These are phyloP conservation scores for Aspergillus carbonarius DNA, from an alignment of 2,329 filamentous ascomycete species.

Conservation along the genomic window DNA sequence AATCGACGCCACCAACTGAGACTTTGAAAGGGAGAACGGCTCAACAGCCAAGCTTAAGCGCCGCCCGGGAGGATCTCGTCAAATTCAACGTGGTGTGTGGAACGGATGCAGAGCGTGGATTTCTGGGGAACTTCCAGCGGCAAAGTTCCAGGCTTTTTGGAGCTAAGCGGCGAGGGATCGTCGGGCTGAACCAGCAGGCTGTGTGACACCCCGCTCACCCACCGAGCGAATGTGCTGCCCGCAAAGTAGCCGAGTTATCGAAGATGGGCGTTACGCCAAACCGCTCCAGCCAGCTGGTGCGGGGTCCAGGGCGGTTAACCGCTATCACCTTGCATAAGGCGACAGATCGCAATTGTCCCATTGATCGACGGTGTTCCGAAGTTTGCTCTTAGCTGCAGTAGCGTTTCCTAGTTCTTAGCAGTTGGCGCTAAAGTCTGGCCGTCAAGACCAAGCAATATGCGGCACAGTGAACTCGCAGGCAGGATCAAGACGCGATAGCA, in stretches of 20 bases:
- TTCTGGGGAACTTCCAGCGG: neutral
- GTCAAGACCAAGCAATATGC: neutral
- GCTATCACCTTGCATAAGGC: neutral
- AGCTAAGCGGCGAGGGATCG: neutral
- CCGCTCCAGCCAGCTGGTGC: neutral
- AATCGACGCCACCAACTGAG: neutral
- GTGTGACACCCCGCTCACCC: neutral
- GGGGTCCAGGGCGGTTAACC: neutral
- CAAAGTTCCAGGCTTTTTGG: neutral
- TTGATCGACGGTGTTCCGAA: neutral
- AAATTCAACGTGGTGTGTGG: neutral
- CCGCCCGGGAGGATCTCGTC: neutral
- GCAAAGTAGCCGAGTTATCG: neutral
- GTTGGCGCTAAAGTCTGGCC: neutral
- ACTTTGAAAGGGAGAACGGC: neutral
- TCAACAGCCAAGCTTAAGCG: neutral
- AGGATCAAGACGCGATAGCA: neutral
- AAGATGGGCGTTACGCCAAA: neutral
- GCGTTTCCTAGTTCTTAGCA: neutral
- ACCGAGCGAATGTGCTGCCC: neutral
- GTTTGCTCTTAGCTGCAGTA: neutral
- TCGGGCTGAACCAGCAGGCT: neutral
- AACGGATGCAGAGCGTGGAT: neutral
- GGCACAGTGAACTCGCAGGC: neutral
- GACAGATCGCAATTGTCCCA: neutral